These are phyloP conservation scores for Pseudogymnoascus sp. DNA, from an alignment of 2,329 filamentous ascomycete genomes.

Conservation along the genomic window DNA sequence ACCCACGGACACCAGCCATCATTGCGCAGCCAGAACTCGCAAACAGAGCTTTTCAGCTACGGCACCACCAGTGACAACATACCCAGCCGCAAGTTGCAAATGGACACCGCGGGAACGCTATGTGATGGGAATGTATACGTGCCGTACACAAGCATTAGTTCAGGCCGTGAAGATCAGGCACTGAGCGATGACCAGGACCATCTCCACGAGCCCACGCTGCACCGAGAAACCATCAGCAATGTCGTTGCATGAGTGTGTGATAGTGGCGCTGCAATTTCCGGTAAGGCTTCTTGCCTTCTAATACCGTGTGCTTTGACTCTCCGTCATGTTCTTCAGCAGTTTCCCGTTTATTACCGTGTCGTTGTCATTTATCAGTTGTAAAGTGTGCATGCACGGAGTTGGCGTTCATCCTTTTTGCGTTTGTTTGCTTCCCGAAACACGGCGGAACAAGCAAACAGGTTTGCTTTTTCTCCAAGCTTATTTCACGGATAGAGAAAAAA, in stretches of 20 bases:
- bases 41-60: neutral
- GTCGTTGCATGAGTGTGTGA: neutral
- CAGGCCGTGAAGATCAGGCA: neutral
- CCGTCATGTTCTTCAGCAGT: neutral
- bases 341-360: neutral
- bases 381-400: neutral
- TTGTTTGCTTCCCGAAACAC: neutral
- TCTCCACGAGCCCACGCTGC: neutral
- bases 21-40: neutral
- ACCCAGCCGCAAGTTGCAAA: neutral
- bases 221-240: neutral
- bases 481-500: constrained; percentile 3
- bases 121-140: neutral
- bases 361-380: constrained; percentile 7
- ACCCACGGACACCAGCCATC: neutral
- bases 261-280: neutral
- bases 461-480: neutral
- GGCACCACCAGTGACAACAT: neutral
- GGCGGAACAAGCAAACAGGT: constrained; percentile 4
- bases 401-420: neutral
- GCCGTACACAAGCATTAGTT: neutral
- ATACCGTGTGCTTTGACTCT: neutral
- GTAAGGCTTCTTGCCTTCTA: neutral
- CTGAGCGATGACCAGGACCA: neutral
- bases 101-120: neutral